A percentile compares a stretch with the other conserved stretches of the same genome.
Evolutionary conservation across 2,329 filamentous ascomycete genomes (phyloP).

Genomic region (Emergomyces africanus): DNA sequence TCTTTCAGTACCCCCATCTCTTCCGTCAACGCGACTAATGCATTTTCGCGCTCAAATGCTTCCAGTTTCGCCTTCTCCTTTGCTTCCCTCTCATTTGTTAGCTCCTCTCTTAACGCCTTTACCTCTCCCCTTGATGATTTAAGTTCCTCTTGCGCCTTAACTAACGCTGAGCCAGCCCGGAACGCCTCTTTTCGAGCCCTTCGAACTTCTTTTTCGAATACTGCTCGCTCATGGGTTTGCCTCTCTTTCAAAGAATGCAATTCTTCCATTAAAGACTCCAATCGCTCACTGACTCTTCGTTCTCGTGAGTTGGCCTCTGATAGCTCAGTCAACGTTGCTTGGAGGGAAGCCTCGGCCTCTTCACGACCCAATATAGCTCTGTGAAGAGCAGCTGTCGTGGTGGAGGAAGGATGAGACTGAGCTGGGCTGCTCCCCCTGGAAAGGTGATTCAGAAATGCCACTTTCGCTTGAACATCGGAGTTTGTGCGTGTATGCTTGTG

Average conservation of each 20-base stretch:
- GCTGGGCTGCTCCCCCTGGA: conserved; percentile 16
- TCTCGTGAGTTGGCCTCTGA: conserved; percentile 32
- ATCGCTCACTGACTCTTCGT: conserved; percentile 31
- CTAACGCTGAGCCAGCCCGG: conserved; percentile 40
- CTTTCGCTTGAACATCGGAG: conserved; percentile 36
- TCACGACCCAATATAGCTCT: conserved; percentile 34
- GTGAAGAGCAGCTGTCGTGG: conserved; percentile 32
- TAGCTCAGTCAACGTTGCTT: conserved; percentile 23
- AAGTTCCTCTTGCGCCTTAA: conserved; percentile 42
- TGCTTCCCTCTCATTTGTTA: conserved; percentile 35
- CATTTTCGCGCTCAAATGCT: conserved; percentile 35
- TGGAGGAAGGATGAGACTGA: conserved; percentile 19
- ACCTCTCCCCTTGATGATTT: conserved; percentile 32
- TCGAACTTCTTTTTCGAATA: conserved; percentile 46
- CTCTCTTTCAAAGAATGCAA: conserved; percentile 39
- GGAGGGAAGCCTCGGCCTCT: conserved; percentile 31
- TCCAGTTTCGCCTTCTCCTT: conserved; percentile 36
- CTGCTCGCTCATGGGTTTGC: conserved; percentile 32
- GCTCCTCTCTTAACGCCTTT: conserved; percentile 40
- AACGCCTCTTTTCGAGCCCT: conserved; percentile 46
- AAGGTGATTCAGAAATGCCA: conserved; percentile 36
- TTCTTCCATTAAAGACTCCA: conserved; percentile 39
- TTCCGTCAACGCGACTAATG: conserved; percentile 32
- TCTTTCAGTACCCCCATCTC: conserved; percentile 33
- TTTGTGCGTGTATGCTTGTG: conserved; percentile 24